Conservation (phyloP, 2,329 filamentous ascomycete genomes). For the Phialophora tarda region DNA sequence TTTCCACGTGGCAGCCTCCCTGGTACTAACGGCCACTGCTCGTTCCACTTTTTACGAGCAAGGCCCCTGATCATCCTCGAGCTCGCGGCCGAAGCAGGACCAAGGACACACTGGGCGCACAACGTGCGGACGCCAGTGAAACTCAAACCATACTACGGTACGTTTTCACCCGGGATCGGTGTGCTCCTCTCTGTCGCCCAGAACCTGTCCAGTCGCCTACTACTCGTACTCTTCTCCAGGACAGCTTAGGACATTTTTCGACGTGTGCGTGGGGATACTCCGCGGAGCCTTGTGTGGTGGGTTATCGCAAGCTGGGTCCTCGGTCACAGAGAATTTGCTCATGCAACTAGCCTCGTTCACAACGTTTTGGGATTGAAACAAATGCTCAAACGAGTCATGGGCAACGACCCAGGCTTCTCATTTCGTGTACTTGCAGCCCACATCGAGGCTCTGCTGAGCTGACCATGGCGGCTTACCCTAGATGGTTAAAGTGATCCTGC, state of each 20-base stretch:
- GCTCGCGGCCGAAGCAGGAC: constrained; percentile 4
- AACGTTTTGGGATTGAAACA: constrained; percentile 15
- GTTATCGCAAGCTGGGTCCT: not conserved
- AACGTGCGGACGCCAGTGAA: not conserved
- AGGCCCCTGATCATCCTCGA: constrained; percentile 22
- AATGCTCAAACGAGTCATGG: constrained; percentile 9
- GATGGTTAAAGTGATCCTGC: constrained; percentile 12
- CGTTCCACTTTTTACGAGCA: constrained; percentile 14
- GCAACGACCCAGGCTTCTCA: constrained; percentile 1
- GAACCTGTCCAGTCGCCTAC: not conserved
- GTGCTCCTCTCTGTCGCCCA: not conserved
- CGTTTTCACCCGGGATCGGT: not conserved
- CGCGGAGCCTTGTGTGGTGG: not conserved
- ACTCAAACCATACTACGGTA: not conserved
- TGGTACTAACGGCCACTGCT: not conserved
- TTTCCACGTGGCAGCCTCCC: constrained; percentile 34
- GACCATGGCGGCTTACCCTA: constrained; percentile 9
- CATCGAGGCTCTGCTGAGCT: constrained; percentile 9
- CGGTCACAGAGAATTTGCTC: not conserved
- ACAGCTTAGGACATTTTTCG: not conserved
- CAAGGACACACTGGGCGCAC: not conserved
- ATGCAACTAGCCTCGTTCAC: not conserved
- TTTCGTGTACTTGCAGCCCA: constrained; percentile 7
- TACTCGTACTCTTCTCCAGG: not conserved
- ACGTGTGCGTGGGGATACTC: not conserved